Evolutionary conservation across 1,284 basidiomycete genomes (phyloP).

Genomic region (Heterobasidion occidentale): DNA sequence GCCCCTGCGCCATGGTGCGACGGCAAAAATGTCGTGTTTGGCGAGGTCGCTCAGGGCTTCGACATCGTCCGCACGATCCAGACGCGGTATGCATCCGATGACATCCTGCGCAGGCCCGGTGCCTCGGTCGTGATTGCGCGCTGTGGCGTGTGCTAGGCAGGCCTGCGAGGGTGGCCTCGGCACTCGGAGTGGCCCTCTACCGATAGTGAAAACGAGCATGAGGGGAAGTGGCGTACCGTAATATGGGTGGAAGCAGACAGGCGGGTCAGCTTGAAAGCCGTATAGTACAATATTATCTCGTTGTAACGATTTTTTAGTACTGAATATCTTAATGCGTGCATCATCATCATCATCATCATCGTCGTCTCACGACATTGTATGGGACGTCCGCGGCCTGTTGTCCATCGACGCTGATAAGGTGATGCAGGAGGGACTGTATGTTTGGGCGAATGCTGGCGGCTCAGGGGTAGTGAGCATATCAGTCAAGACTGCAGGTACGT

Average conservation of each 20-base stretch:
- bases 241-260: neutral
- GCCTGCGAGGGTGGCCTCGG: neutral
- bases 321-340: neutral
- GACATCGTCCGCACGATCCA: slow-evolving; percentile 35
- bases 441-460: no score
- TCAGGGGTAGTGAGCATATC: no score
- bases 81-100: slow-evolving; percentile 21
- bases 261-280: neutral
- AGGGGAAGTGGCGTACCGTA: neutral
- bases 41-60: slow-evolving; percentile 33
- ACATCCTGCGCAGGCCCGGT: slow-evolving; percentile 27
- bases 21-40: slow-evolving; percentile 45
- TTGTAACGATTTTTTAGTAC: neutral
- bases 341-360: no score
- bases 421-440: no score
- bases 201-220: neutral
- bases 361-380: no score
- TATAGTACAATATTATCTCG: neutral
- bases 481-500: no score
- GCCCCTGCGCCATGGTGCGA: slow-evolving; percentile 53
- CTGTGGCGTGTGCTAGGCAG: slow-evolving; percentile 19
- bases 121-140: slow-evolving; percentile 25
- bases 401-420: no score
- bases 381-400: no score
- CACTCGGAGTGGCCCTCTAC: neutral